phyloP scores from a whole-genome alignment of 78 protist genomes.

The Pirum gemmata region DNA sequence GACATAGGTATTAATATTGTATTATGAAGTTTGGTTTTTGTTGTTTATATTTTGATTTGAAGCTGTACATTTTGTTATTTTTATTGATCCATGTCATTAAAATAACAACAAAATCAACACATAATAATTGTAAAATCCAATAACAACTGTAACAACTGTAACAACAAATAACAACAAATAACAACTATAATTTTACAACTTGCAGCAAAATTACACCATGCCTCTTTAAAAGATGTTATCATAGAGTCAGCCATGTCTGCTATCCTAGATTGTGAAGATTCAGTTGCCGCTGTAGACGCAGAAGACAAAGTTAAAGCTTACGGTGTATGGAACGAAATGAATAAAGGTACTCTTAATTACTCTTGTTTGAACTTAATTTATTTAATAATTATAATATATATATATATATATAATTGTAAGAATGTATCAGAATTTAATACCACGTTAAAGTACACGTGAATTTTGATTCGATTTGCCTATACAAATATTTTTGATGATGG shows the following conservation, averaged over 20 bases:
- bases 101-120: neutral
- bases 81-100: neutral
- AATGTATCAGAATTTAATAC: no score
- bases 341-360: neutral
- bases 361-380: no score
- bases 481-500: no score
- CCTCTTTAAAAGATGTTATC: constrained; percentile 16
- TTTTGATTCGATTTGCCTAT: no score
- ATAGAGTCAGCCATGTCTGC: constrained; percentile 36
- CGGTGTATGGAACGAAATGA: constrained; percentile 16
- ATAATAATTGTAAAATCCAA: neutral
- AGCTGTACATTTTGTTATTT: neutral
- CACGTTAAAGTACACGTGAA: no score
- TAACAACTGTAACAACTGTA: neutral
- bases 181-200: neutral
- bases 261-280: constrained; percentile 46
- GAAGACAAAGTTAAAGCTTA: constrained; percentile 43
- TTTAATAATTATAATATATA: no score
- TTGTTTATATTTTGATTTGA: neutral
- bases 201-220: neutral
- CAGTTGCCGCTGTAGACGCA: constrained; percentile 37
- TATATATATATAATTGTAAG: no score
- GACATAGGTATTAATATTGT: no score
- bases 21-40: no score
- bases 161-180: neutral